Evolutionary conservation across 139 green algal genomes (phyloP), one percentile per base, ranked within the genome.

Genomic region (Protoeuglena noctilucae): DNA sequence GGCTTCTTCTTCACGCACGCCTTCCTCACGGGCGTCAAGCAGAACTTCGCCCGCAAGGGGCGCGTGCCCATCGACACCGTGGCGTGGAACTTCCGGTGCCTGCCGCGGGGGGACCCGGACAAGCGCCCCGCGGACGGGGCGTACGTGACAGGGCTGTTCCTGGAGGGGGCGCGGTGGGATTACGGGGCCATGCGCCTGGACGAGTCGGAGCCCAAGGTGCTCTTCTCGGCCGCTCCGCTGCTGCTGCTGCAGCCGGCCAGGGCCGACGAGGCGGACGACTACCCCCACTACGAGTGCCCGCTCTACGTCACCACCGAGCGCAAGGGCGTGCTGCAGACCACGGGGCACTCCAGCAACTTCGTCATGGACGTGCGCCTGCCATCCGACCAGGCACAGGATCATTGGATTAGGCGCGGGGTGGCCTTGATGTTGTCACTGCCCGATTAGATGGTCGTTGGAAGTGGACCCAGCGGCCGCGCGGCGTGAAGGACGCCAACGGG

Each of bases 1-100:
- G 80, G 80, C 53, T 89, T 89, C 67, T 89, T 72, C 71, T 89
- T 89, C 74, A 82, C 80, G 26, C 80, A 88, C 51, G 81, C 77
- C 2, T 87, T 87, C 67, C 60, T 84, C n/a, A 80, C 57, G 27
- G 69, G 65, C 28, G 58, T 68, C 9, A 61, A 71, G 40, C 69
- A 77, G 61, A 77, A 77, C 61, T 77, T 63, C 57, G 69, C 69
- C 19, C 57, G 69, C 43, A 66, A 64, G 50, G 57, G 67, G 30
- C 64, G 57, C 26, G 59, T 77, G 47, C 58, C 65, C 21, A 77
- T 77, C 53, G 69, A 77, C 54, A 67, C 57, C 4, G 46, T 75
- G 4, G 24, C 16, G 16, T 77, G 72, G 31, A 56, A 70, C 47
- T 71, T 65, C 25, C 49, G 60, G 43, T 62, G 56, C 53, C 65